Evolutionary conservation across 2,329 filamentous ascomycete species (phyloP).

Genomic region (Seiridium unicorne): DNA sequence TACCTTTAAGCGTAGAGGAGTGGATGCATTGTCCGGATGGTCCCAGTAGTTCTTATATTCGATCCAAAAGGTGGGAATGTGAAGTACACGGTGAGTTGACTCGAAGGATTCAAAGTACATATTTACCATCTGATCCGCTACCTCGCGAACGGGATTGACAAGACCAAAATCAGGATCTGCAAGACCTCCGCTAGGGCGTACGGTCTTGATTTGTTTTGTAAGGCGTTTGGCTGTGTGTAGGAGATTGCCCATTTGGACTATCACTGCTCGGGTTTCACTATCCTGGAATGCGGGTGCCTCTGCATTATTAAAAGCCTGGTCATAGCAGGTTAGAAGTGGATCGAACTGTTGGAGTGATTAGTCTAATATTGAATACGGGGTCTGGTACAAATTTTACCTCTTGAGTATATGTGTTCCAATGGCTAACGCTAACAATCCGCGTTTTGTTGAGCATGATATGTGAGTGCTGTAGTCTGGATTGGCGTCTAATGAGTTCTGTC

Average conservation of each 20-base stretch:
- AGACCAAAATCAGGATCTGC: conserved; percentile 18
- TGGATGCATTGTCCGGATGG: conserved; percentile 20
- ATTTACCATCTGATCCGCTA: conserved; percentile 37
- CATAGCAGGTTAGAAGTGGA: conserved; percentile 26
- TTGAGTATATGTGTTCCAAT: conserved; percentile 26
- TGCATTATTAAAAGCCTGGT: conserved; percentile 17
- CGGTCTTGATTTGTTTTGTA: conserved; percentile 28
- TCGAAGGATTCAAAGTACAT: conserved; percentile 52
- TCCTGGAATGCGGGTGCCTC: conserved; percentile 15
- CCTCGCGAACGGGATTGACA: conserved; percentile 23
- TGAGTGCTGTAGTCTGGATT: conserved; percentile 21
- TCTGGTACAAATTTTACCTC: background rate
- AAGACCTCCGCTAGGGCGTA: conserved; percentile 30
- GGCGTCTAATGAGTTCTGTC: conserved; percentile 20
- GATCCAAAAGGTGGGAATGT: conserved; percentile 48
- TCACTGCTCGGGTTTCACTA: conserved; percentile 19
- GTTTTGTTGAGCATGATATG: conserved; percentile 31
- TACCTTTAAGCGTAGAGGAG: conserved; percentile 30
- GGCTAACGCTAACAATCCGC: conserved; percentile 29
- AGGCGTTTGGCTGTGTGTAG: conserved; percentile 31
- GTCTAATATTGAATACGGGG: background rate
- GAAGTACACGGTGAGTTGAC: conserved; percentile 49
- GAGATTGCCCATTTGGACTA: conserved; percentile 24
- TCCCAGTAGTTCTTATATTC: conserved; percentile 49
- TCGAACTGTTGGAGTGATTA: conserved; percentile 22